Conservation (phyloP, 805 yeast species). For the Lipomyces spencermartinsiae region DNA sequence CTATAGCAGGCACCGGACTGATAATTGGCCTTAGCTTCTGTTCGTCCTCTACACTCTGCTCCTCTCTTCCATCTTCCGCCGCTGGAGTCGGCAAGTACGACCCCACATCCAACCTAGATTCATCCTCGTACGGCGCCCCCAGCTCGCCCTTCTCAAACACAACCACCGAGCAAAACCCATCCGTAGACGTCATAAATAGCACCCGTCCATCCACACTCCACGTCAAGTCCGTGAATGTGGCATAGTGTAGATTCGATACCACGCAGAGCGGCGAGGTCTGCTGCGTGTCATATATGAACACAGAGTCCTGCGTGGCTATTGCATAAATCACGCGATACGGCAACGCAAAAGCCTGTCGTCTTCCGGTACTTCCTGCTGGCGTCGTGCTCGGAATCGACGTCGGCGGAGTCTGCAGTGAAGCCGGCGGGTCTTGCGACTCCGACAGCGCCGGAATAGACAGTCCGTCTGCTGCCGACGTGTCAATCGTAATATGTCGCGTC, state of each 20-base stretch:
- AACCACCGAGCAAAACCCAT: slow-evolving; percentile 85
- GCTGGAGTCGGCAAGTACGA: slow-evolving; percentile 28
- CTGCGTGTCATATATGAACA: slow-evolving; percentile 82
- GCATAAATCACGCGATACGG: slow-evolving; percentile 89
- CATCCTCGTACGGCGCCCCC: slow-evolving; percentile 53
- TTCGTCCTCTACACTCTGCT: background rate
- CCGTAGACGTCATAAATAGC: slow-evolving; percentile 81
- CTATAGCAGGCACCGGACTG: slow-evolving; percentile 26
- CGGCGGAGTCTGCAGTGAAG: slow-evolving; percentile 3
- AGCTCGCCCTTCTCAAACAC: slow-evolving; percentile 59
- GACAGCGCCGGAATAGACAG: slow-evolving; percentile 22
- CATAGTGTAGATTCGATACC: slow-evolving; percentile 82
- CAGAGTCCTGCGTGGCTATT: slow-evolving; percentile 88
- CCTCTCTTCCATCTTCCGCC: slow-evolving; percentile 16
- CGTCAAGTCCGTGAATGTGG: slow-evolving; percentile 82
- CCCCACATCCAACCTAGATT: slow-evolving; percentile 4
- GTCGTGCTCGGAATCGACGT: slow-evolving; percentile 17
- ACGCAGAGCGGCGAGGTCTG: slow-evolving; percentile 69
- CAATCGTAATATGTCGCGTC: slow-evolving; percentile 34
- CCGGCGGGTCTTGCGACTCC: slow-evolving; percentile 6
- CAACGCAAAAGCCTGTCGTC: slow-evolving; percentile 55
- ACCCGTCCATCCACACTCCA: slow-evolving; percentile 82
- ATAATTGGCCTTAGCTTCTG: slow-evolving; percentile 26
- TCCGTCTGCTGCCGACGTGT: slow-evolving; percentile 27
- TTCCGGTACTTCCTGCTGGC: slow-evolving; percentile 4